Conservation (phyloP, 1,284 basidiomycete species). For the Ustilago tritici region DNA sequence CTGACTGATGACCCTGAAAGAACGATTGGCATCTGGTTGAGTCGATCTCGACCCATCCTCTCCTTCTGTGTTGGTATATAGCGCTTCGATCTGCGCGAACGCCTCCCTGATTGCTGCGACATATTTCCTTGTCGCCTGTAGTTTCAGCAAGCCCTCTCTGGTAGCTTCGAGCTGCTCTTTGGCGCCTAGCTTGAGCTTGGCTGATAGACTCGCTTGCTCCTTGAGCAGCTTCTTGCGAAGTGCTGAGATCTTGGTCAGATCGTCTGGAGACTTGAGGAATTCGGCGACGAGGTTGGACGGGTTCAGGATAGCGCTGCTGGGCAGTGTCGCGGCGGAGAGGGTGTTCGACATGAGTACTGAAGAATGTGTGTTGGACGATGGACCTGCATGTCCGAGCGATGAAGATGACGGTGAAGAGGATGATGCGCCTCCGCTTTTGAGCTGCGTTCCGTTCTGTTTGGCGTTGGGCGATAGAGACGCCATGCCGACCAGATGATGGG, state of each 20-base stretch:
- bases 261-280: constrained; percentile 78
- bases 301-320: constrained; percentile 16
- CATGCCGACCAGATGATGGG: constrained; percentile 17
- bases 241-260: constrained; percentile 87
- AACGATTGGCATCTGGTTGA: constrained; percentile 45
- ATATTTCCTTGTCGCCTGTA: constrained; percentile 83
- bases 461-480: constrained; percentile 1
- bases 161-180: constrained; percentile 94
- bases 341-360: constrained; percentile 24
- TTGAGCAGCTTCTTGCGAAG: constrained; percentile 95
- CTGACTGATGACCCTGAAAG: constrained; percentile 70
- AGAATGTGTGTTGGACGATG: constrained; percentile 18
- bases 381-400: constrained; percentile 27
- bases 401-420: constrained; percentile 26
- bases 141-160: constrained; percentile 85
- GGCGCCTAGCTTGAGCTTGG: constrained; percentile 89
- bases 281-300: constrained; percentile 58
- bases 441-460: constrained; percentile 20
- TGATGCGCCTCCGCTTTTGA: constrained; percentile 9
- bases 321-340: constrained; percentile 28
- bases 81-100: constrained; percentile 86
- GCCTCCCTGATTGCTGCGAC: constrained; percentile 91
- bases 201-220: constrained; percentile 95
- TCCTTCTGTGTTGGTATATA: constrained; percentile 64
- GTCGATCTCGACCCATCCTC: constrained; percentile 27